Evolutionary conservation across 805 yeast species (phyloP).

Genomic region (Ogataea pini): DNA sequence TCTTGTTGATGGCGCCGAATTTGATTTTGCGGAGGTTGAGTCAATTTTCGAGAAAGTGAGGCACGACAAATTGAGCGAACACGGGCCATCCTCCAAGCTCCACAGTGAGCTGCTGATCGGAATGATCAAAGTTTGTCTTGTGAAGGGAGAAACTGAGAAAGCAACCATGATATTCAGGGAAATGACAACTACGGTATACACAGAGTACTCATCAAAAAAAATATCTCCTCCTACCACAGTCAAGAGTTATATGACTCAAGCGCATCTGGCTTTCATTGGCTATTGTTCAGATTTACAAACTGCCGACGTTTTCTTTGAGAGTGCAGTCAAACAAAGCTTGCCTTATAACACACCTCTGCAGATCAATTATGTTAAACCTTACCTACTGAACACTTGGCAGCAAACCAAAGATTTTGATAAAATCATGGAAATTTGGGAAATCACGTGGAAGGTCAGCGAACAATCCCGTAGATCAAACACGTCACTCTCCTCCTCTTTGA

Average conservation of each 20-base stretch:
- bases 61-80: constrained; percentile 27
- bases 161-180: constrained; percentile 66
- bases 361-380: constrained; percentile 67
- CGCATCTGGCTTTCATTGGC: constrained; percentile 78
- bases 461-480: constrained; percentile 48
- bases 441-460: constrained; percentile 58
- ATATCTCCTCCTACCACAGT: constrained; percentile 33
- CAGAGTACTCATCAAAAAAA: constrained; percentile 23
- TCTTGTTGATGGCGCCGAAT: constrained; percentile 57
- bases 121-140: constrained; percentile 70
- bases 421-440: constrained; percentile 61
- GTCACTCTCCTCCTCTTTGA: constrained; percentile 70
- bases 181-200: constrained; percentile 51
- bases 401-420: constrained; percentile 56
- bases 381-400: constrained; percentile 60
- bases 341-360: constrained; percentile 73
- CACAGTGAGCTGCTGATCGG: constrained; percentile 59
- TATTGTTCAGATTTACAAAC: constrained; percentile 68
- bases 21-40: constrained; percentile 58
- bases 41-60: constrained; percentile 46
- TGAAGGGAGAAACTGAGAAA: constrained; percentile 59
- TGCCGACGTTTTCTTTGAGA: constrained; percentile 72
- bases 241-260: constrained; percentile 60
- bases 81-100: constrained; percentile 12
- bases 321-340: constrained; percentile 62